These are phyloP conservation scores for Ceratobasidium sp. DNA, from an alignment of 1,284 basidiomycete genomes.

Conservation along the genomic window DNA sequence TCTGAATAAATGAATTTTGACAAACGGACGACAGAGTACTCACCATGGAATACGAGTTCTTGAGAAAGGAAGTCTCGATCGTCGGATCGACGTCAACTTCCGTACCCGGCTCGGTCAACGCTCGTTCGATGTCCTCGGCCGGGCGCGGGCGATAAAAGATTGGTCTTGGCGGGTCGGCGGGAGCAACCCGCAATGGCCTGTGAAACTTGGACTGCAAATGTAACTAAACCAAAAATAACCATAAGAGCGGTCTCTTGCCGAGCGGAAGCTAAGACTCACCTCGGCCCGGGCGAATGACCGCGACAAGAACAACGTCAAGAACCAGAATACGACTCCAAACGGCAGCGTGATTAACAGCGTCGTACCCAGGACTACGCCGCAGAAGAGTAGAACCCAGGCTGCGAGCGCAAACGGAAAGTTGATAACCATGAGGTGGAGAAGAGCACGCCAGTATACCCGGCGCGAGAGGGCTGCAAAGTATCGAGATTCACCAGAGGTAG, in stretches of 20 bases:
- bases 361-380: constrained; percentile 81
- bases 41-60: constrained; percentile 81
- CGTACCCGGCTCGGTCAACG: constrained; percentile 49
- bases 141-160: constrained; percentile 72
- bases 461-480: constrained; percentile 71
- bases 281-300: constrained; percentile 74
- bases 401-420: constrained; percentile 78
- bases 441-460: constrained; percentile 66
- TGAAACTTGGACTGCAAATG: constrained; percentile 75
- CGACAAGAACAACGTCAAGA: constrained; percentile 76
- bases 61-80: constrained; percentile 73
- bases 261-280: constrained; percentile 54
- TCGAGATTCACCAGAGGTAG: constrained; percentile 44
- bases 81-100: constrained; percentile 63
- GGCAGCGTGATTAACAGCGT: constrained; percentile 77
- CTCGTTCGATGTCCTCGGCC: constrained; percentile 50
- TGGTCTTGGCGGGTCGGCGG: constrained; percentile 68
- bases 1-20: not conserved
- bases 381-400: constrained; percentile 78
- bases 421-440: constrained; percentile 72
- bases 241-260: not conserved
- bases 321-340: constrained; percentile 78
- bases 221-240: constrained; percentile 57
- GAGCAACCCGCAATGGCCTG: constrained; percentile 66
- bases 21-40: constrained; percentile 46